phyloP scores from a whole-genome alignment of 768 basidiomycete genomes.

The Lentinula sp. region DNA sequence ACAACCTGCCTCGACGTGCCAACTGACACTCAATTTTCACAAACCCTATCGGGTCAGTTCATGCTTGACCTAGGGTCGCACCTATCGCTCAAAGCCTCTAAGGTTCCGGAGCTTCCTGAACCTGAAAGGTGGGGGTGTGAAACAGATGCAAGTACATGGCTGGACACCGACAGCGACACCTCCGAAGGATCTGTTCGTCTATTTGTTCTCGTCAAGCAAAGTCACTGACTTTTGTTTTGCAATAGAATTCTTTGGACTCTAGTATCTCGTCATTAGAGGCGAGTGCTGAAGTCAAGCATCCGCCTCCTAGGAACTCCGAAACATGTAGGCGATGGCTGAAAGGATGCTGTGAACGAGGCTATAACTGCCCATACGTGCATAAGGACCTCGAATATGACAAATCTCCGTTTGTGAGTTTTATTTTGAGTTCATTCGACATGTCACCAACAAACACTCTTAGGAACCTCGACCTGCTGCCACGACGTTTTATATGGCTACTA shows the following conservation, averaged over 20 bases:
- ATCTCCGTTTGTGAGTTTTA: constrained; percentile 8
- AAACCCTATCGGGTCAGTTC: not conserved
- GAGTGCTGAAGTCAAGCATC: constrained; percentile 4
- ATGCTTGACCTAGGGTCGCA: not conserved
- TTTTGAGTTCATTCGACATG: not conserved
- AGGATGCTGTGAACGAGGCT: constrained; percentile 17
- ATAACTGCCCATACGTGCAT: constrained; percentile 19
- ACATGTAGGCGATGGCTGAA: constrained; percentile 27
- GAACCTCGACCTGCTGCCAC: constrained; percentile 2
- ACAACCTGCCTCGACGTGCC: not conserved
- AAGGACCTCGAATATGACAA: constrained; percentile 18
- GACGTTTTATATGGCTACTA: constrained; percentile 17
- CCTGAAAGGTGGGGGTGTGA: not conserved
- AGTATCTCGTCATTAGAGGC: not conserved
- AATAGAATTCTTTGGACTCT: not conserved
- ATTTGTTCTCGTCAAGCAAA: not conserved
- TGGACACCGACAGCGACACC: not conserved
- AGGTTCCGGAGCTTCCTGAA: not conserved
- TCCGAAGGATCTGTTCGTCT: not conserved
- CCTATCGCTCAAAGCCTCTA: not conserved
- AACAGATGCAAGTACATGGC: not conserved
- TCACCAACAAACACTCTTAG: not conserved
- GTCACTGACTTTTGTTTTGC: not conserved
- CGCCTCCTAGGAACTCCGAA: constrained; percentile 13
- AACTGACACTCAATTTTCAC: not conserved